Percentiles rank a stretch among this genome's conserved stretches.
Evolutionary conservation across 108 stramenopile species (phyloP).

Genomic region (Fragilaria crotonensis): DNA sequence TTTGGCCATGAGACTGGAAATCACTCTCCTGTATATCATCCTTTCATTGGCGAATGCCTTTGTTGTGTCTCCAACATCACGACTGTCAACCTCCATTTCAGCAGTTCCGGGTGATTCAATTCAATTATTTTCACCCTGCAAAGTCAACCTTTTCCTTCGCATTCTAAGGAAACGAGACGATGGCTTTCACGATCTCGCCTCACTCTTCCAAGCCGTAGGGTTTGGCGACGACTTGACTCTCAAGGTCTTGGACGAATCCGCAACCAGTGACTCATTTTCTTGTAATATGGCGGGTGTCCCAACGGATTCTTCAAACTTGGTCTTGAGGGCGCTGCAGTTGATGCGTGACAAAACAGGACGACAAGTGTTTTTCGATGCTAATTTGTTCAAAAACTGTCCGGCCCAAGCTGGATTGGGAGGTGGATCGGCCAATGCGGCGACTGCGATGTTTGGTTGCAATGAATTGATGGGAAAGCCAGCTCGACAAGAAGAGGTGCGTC

Average conservation of each 20-base stretch:
- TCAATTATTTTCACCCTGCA: constrained; percentile 84
- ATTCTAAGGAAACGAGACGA: constrained; percentile 87
- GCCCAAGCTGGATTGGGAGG: constrained; percentile 95
- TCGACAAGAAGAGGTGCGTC: constrained; percentile 51
- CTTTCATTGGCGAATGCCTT: no score
- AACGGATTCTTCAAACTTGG: constrained; percentile 80
- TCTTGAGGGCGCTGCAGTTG: constrained; percentile 81
- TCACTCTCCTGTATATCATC: no score
- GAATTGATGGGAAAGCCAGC: constrained; percentile 84
- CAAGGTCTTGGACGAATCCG: constrained; percentile 34
- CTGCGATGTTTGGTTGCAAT: constrained; percentile 92
- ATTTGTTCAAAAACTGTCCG: constrained; percentile 83
- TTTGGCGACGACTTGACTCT: constrained; percentile 86
- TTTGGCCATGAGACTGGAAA: no score
- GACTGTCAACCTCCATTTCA: no score
- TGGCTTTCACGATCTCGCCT: constrained; percentile 92
- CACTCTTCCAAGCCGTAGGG: constrained; percentile 92
- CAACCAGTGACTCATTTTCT: constrained; percentile 47
- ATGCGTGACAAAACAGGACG: constrained; percentile 78
- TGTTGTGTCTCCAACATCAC: no score
- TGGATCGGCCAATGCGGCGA: constrained; percentile 91
- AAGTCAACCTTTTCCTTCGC: constrained; percentile 95
- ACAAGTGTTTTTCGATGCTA: constrained; percentile 53
- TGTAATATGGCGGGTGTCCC: constrained; percentile 91
- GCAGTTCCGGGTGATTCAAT: background rate